Percentiles rank a stretch among this genome's conserved stretches.
Conservation (phyloP, 495 filamentous ascomycete species). For the Trichoderma gamsii region DNA sequence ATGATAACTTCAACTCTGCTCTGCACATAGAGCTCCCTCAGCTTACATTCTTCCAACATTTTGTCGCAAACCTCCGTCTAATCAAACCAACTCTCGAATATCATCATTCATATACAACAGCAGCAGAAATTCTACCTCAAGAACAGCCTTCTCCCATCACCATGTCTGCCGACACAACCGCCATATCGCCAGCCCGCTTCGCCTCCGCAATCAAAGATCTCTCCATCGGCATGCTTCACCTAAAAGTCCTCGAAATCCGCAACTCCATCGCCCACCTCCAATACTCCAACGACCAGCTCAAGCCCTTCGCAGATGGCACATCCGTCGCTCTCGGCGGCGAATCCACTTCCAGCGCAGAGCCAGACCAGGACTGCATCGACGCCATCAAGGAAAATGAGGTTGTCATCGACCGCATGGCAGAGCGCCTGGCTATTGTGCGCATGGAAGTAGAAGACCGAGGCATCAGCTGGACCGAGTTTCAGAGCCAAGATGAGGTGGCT, state of each 20-base stretch:
- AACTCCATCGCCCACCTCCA: conserved; percentile 78
- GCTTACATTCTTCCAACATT: neutral
- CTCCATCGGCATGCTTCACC: conserved; percentile 62
- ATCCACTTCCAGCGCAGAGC: conserved; percentile 24
- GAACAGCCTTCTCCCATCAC: neutral
- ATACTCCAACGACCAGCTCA: conserved; percentile 68
- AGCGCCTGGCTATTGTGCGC: conserved; percentile 61
- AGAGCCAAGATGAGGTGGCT: conserved; percentile 31
- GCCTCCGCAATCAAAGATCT: conserved; percentile 68
- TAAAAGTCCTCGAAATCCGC: conserved; percentile 74
- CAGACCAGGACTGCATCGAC: conserved; percentile 61
- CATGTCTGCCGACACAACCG: conserved; percentile 42
- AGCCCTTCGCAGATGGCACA: conserved; percentile 48
- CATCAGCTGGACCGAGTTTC: conserved; percentile 58
- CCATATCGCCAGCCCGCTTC: conserved; percentile 59
- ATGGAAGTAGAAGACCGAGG: conserved; percentile 72
- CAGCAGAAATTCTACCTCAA: neutral
- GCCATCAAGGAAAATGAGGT: conserved; percentile 68
- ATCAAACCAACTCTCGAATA: neutral
- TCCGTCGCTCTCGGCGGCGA: conserved; percentile 21
- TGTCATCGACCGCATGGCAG: conserved; percentile 67
- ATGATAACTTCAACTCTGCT: neutral
- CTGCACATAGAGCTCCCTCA: neutral
- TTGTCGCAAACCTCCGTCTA: neutral
- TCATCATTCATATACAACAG: neutral